Evolutionary conservation across 441 rosid genomes (phyloP), one percentile per base, ranked within the genome.

Genomic region (Biscutella laevigata): DNA sequence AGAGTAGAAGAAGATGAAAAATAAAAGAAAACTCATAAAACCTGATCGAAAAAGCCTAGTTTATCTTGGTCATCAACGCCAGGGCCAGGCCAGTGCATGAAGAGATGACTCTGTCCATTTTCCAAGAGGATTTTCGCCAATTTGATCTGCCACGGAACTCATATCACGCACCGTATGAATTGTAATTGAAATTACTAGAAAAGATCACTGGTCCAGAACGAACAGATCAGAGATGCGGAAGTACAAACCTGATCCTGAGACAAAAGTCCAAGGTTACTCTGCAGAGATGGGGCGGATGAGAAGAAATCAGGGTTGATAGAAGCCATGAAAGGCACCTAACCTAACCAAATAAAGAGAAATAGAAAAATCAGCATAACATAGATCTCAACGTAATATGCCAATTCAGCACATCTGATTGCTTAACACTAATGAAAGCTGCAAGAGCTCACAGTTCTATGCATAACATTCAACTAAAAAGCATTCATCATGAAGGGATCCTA

Each of bases 101-200:
- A 91, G 66, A 88, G 57, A 70, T 82, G 94, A 64, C 20, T 63
- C 84, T 91, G 98, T 32, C 80, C 88, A 74, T 71, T 72, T 62
- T 82, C 88, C 43, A 82, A 50, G 44, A 91, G 35, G 67, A 79
- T 70, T 77, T 80, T 79, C 3, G 95, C 95, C 80, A 92, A 65
- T 61, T 82, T 76, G 59, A 86, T 59, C 98, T 92, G 78, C 45
- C 61, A 62, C 24, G 19, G 29, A 57, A 43, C 7, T n/a, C 10
- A 17, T 11, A 48, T n/a, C 38, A 57, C 8, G 7, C 15, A 63
- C 2, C 11, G 6, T 39, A 33, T 28, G 9, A 16, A 19, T 33
- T 22, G 43, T 11, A 21, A 41, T n/a, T 20, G 46, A 14, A 44
- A 39, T 21, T 4, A 10, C 34, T 14, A 49, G 19, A 52, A 7